Conservation (phyloP, 106 monocot genomes). For the Amphibolis antarctica region DNA sequence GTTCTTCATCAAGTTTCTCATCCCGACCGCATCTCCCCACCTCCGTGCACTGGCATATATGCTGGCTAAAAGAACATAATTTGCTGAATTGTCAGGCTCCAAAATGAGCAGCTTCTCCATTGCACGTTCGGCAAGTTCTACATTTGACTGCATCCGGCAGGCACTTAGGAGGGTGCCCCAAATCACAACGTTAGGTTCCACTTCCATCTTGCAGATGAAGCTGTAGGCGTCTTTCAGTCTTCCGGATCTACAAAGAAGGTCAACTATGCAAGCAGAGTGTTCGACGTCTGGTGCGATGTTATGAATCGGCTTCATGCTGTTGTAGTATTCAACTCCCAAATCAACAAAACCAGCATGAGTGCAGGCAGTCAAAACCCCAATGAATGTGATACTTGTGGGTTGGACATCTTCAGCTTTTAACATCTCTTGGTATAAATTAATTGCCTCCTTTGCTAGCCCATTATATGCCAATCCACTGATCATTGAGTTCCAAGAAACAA, state of each 20-base stretch:
- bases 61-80: conserved; percentile 78
- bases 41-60: conserved; percentile 59
- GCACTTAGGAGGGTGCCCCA: conserved; percentile 83
- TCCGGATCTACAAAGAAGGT: conserved; percentile 66
- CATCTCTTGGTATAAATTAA: conserved; percentile 52
- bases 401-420: conserved; percentile 13
- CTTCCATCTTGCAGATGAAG: conserved; percentile 63
- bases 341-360: conserved; percentile 79
- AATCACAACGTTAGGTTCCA: conserved; percentile 58
- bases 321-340: conserved; percentile 42
- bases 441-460: conserved; percentile 54
- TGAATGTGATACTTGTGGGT: conserved; percentile 67
- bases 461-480: conserved; percentile 69
- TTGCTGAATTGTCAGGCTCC: conserved; percentile 74
- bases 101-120: conserved; percentile 44
- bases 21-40: conserved; percentile 59
- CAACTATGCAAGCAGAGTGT: conserved; percentile 73
- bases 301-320: conserved; percentile 39
- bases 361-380: conserved; percentile 67
- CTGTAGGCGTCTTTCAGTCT: conserved; percentile 52
- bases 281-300: conserved; percentile 50
- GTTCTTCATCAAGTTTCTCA: conserved; percentile 61
- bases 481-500: conserved; percentile 86
- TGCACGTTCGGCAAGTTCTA: conserved; percentile 59
- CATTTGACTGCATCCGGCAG: conserved; percentile 35